These are phyloP conservation scores for Ophiocordyceps unilateralis DNA, from an alignment of 2,329 filamentous ascomycete species.

Conservation along the genomic window DNA sequence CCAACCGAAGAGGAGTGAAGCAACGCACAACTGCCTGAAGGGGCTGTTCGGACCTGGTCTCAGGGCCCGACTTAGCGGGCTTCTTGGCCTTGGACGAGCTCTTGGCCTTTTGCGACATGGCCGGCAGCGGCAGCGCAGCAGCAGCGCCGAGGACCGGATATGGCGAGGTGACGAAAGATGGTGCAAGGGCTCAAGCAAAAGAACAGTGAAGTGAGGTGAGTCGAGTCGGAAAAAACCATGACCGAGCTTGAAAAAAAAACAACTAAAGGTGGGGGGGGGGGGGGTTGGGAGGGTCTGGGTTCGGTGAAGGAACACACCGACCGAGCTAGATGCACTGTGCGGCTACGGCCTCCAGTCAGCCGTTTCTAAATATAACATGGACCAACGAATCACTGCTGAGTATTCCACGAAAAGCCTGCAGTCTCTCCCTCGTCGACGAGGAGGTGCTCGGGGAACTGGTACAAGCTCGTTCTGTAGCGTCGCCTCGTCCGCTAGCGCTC, in stretches of 20 bases:
- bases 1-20: slow-evolving; percentile 8
- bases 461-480: too few species aligned
- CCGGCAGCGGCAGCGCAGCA: background rate
- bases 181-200: background rate
- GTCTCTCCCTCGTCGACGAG: too few species aligned
- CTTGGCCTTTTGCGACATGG: slow-evolving; percentile 30
- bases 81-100: slow-evolving; percentile 34
- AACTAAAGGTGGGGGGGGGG: too few species aligned
- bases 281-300: background rate
- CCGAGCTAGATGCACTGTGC: background rate
- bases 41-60: slow-evolving; percentile 39
- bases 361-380: too few species aligned
- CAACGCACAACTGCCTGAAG: slow-evolving; percentile 37
- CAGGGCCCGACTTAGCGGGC: slow-evolving; percentile 29
- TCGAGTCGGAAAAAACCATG: background rate
- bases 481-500: too few species aligned
- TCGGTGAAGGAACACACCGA: background rate
- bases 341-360: background rate
- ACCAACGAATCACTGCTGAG: too few species aligned
- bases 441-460: too few species aligned
- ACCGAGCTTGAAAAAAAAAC: too few species aligned
- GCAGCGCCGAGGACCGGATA: background rate
- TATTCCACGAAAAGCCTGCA: too few species aligned
- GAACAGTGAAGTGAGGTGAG: background rate
- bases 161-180: background rate